Evolutionary conservation across 805 yeast genomes (phyloP).

Genomic region (Yarrowia deformans): DNA sequence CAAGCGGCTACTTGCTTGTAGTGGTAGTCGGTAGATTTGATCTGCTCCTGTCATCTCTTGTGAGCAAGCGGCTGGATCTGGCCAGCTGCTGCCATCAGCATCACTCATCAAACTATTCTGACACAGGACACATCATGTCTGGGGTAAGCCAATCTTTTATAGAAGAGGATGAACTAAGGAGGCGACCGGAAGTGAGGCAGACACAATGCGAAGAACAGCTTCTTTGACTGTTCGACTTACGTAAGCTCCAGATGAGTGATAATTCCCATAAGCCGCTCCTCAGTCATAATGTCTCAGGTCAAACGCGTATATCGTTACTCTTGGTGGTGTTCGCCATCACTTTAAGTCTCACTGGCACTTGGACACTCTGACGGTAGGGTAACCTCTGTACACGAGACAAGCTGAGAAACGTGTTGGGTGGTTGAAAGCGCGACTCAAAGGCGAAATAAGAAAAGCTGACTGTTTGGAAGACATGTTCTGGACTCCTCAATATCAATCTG

Average conservation of each 20-base stretch:
- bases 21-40: too few species aligned
- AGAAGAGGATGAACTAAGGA: too few species aligned
- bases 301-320: background rate
- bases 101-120: background rate
- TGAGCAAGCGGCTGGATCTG: too few species aligned
- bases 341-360: background rate
- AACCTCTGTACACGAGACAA: background rate
- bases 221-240: too few species aligned
- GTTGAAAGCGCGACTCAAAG: background rate
- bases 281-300: background rate
- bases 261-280: background rate
- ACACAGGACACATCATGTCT: background rate
- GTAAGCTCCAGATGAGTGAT: background rate
- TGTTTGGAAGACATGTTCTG: background rate
- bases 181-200: too few species aligned
- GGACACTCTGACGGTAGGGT: background rate
- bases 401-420: background rate
- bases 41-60: too few species aligned
- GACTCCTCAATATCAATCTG: too few species aligned
- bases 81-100: too few species aligned
- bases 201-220: too few species aligned
- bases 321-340: background rate
- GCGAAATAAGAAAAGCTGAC: background rate
- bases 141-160: background rate
- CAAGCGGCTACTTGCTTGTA: too few species aligned